Conservation (phyloP, 2,329 filamentous ascomycete genomes). For the Oidium heveae region DNA sequence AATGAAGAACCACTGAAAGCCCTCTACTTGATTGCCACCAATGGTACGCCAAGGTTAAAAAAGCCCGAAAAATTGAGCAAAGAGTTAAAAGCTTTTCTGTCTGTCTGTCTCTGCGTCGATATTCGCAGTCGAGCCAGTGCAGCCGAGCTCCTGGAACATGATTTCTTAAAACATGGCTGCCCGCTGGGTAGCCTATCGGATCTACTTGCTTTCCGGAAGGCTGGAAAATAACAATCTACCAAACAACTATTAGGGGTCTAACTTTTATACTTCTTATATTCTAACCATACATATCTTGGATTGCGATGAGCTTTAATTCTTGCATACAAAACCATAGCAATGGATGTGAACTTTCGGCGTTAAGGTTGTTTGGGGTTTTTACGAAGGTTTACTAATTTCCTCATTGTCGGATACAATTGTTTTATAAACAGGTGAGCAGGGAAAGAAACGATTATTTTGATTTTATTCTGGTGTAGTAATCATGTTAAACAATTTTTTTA, state of each 20-base stretch:
- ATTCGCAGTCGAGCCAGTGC: slow-evolving; percentile 86
- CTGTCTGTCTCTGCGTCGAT: slow-evolving; percentile 87
- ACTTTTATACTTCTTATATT: neutral
- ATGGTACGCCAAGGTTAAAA: slow-evolving; percentile 89
- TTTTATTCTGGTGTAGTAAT: no score
- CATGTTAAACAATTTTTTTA: no score
- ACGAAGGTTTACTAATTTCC: no score
- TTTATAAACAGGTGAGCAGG: no score
- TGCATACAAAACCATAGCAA: neutral
- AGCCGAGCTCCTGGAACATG: slow-evolving; percentile 67
- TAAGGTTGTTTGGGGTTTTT: neutral
- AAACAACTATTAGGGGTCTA: neutral
- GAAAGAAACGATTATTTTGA: no score
- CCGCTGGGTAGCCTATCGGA: slow-evolving; percentile 60
- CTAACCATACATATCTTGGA: neutral
- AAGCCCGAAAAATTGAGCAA: slow-evolving; percentile 95
- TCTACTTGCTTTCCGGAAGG: slow-evolving; percentile 66
- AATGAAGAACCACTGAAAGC: slow-evolving; percentile 97
- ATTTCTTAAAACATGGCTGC: slow-evolving; percentile 86
- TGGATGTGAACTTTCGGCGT: neutral
- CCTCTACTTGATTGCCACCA: slow-evolving; percentile 89
- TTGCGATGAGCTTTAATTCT: neutral
- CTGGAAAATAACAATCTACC: slow-evolving; percentile 26
- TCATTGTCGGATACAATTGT: no score
- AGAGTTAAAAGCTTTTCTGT: slow-evolving; percentile 91